Evolutionary conservation across 192 early-diverging fungal genomes (phyloP).

Genomic region (Backusella liffmaniae): DNA sequence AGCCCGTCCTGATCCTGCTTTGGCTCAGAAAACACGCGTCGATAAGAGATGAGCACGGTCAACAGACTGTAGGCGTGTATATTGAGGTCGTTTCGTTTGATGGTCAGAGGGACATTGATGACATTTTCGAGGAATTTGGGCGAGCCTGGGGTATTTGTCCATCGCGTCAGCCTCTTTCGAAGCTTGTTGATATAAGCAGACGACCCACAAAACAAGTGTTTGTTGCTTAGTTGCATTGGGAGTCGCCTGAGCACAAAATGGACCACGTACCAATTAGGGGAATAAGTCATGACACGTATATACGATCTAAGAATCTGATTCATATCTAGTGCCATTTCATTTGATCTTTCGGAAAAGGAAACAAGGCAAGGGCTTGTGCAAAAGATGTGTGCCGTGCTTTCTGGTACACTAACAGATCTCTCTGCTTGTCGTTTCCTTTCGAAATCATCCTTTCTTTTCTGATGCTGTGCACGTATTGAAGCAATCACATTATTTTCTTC

Average conservation of each 20-base stretch:
- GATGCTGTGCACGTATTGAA: background rate
- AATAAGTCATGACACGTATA: slow-evolving; percentile 60
- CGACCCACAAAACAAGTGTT: slow-evolving; percentile 70
- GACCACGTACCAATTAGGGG: slow-evolving; percentile 70
- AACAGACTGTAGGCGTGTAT: slow-evolving; percentile 61
- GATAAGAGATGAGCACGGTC: slow-evolving; percentile 64
- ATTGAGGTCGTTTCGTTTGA: slow-evolving; percentile 69
- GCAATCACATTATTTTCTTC: slow-evolving; percentile 5
- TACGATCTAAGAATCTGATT: slow-evolving; percentile 47
- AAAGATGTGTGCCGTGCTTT: background rate
- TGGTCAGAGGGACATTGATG: slow-evolving; percentile 49
- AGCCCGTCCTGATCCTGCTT: slow-evolving; percentile 66
- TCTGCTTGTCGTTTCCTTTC: background rate
- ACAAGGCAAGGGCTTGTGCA: slow-evolving; percentile 8
- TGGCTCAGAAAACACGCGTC: slow-evolving; percentile 58
- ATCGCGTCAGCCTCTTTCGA: slow-evolving; percentile 52
- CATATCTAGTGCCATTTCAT: slow-evolving; percentile 16
- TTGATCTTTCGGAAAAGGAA: slow-evolving; percentile 1
- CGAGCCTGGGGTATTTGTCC: slow-evolving; percentile 31
- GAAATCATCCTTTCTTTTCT: slow-evolving; percentile 7
- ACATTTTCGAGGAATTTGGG: slow-evolving; percentile 60
- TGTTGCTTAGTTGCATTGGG: slow-evolving; percentile 68
- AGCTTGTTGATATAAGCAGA: slow-evolving; percentile 51
- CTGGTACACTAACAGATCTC: background rate
- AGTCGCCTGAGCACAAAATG: slow-evolving; percentile 65